Conservation (phyloP, 2,329 filamentous ascomycete genomes). For the Nemania diffusa region DNA sequence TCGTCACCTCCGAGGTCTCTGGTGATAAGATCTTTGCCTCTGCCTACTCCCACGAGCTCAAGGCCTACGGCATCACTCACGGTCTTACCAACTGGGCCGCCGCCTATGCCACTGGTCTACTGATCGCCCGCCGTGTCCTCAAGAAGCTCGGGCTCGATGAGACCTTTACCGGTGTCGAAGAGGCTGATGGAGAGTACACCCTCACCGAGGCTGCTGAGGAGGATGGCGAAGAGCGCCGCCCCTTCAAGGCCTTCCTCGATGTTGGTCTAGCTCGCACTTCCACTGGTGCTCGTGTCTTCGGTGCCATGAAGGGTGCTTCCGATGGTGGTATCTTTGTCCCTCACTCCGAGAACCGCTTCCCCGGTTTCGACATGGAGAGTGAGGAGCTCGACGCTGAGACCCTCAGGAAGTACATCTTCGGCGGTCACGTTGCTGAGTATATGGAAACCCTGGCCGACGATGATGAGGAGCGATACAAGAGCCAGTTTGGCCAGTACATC, state of each 20-base stretch:
- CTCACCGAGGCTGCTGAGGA: constrained; percentile 94
- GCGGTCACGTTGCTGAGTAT: constrained; percentile 98
- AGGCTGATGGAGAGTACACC: constrained; percentile 94
- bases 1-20: constrained; percentile 93
- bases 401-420: constrained; percentile 99
- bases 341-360: constrained; percentile 99
- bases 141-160: constrained; percentile 97
- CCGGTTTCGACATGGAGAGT: constrained; percentile 94
- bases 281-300: constrained; percentile 98
- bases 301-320: constrained; percentile 99
- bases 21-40: constrained; percentile 96
- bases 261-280: constrained; percentile 97
- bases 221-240: constrained; percentile 91
- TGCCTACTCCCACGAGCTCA: constrained; percentile 97
- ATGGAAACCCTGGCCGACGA: constrained; percentile 99
- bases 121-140: constrained; percentile 95
- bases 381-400: constrained; percentile 98
- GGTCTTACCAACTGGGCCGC: constrained; percentile 99
- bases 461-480: constrained; percentile 99
- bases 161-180: constrained; percentile 94
- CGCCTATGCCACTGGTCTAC: constrained; percentile 94
- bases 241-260: constrained; percentile 99
- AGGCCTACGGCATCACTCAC: constrained; percentile 96
- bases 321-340: constrained; percentile 97
- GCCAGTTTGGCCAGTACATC: constrained; percentile 97